Percentiles rank a stretch among this genome's conserved stretches.
phyloP scores from a whole-genome alignment of 352 stramenopile species.

The Phytophthora constricta region DNA sequence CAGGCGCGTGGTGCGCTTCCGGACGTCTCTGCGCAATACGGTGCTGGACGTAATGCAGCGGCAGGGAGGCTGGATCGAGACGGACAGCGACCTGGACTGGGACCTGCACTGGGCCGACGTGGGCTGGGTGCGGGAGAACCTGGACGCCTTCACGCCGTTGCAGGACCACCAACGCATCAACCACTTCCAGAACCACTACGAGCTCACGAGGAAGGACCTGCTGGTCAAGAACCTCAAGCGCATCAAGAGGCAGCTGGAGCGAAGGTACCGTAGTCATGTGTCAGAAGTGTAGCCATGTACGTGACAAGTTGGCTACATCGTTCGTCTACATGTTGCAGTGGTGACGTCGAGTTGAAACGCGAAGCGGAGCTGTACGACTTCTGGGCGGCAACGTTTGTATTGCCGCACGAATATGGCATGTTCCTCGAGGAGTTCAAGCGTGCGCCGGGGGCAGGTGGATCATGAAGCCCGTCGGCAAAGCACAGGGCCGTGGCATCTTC shows the following conservation, averaged over 20 bases:
- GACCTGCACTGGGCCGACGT: constrained; percentile 88
- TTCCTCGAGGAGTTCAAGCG: constrained; percentile 77
- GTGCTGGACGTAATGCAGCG: constrained; percentile 76
- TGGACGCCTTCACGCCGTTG: constrained; percentile 68
- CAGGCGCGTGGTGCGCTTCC: constrained; percentile 52
- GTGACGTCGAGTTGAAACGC: constrained; percentile 32
- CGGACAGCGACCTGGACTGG: constrained; percentile 78
- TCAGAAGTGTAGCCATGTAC: constrained; percentile 19
- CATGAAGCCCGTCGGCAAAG: constrained; percentile 93
- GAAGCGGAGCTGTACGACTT: constrained; percentile 68
- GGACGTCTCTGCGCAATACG: constrained; percentile 77
- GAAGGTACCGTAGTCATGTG: constrained; percentile 41
- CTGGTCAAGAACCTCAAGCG: constrained; percentile 93
- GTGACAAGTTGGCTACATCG: background rate
- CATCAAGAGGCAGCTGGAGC: constrained; percentile 84
- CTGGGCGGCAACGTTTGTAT: constrained; percentile 81
- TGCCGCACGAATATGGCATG: constrained; percentile 89
- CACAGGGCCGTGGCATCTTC: constrained; percentile 84
- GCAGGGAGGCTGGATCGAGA: constrained; percentile 74
- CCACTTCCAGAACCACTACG: constrained; percentile 94
- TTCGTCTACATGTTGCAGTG: constrained; percentile 20
- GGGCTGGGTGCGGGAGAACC: constrained; percentile 82
- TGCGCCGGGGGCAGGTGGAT: constrained; percentile 87
- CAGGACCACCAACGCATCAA: constrained; percentile 88
- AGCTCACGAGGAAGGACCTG: constrained; percentile 92